Conservation (phyloP, 2,329 filamentous ascomycete species). For the Cercospora sesami region DNA sequence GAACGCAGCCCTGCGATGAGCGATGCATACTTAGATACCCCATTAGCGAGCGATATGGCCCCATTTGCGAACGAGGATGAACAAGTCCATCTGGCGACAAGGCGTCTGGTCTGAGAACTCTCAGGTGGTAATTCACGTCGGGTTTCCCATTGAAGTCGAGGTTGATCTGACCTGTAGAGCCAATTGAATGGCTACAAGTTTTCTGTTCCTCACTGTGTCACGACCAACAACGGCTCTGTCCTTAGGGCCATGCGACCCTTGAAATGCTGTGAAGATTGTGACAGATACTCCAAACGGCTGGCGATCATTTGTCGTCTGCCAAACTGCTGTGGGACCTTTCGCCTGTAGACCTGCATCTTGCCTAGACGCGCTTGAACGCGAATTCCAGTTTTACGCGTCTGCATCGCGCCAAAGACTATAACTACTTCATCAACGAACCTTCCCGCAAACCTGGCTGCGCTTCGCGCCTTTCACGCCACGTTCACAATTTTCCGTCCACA, state of each 20-base stretch:
- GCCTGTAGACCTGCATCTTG: neutral
- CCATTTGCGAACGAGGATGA: neutral
- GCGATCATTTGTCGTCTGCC: no score
- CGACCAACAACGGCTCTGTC: no score
- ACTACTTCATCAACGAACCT: neutral
- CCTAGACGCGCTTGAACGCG: neutral
- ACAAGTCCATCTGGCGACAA: neutral
- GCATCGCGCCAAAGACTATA: neutral
- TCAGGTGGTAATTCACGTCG: neutral
- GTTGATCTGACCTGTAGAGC: no score
- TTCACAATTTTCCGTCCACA: neutral
- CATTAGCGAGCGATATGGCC: neutral
- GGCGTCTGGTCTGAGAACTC: neutral
- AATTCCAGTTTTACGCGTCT: neutral
- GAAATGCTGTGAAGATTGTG: no score
- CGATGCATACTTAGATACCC: conserved; percentile 5
- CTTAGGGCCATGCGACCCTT: no score
- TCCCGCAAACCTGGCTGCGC: neutral
- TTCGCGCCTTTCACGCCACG: neutral
- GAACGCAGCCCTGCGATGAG: neutral
- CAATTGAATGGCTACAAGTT: no score
- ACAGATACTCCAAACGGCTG: no score
- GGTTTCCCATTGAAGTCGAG: neutral
- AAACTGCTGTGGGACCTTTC: neutral
- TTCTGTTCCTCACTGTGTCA: no score